Evolutionary conservation across 495 filamentous ascomycete species (phyloP), one percentile per base, ranked within the genome.

Genomic region (Penicillium cinerascens): DNA sequence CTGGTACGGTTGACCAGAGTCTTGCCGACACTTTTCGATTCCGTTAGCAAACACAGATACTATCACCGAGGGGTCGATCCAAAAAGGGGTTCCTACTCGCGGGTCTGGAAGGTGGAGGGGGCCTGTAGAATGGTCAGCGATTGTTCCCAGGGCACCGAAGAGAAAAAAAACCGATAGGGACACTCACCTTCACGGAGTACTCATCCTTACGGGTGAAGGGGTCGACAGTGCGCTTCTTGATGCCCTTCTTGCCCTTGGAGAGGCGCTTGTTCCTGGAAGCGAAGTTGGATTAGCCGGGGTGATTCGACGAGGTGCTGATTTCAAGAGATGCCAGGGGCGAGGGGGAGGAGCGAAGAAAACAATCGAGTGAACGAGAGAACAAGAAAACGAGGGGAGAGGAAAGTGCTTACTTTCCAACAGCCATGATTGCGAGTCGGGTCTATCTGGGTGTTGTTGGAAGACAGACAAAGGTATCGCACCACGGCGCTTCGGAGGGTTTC

Each of bases 211-310:
- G 86, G 68, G 91, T 80, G 80, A 98, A 98, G 63, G 93, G 95
- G 73, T 98, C 93, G 70, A 90, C 85, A 51, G 88, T 86, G 78
- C 89, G 92, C 93, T 98, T 98, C 89, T 98, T 98, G 68, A 98
- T 85, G 73, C 93, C 93, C 86, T 98, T 98, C 89, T 98, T 98
- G 81, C 93, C 95, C 83, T 98, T 98, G 45, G 93, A 97, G 80
- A 98, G 84, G 76, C 93, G 88, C 90, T 98, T 97, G 84, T 98
- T 98, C 88, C 95, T 98, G 68, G 15, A 27, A 55, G 48, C 56
- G 26, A 25, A 64, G 66, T 21, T 60, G 63, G 37, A 48, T 63
- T 51, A 59, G 46, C 50, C 20, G 7, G 42, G 39, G 25, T 13
- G 16, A 46, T 47, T 47, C 44, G 41, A 37, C 29, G 42, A 25